phyloP scores from a whole-genome alignment of 371 early-diverging fungal species.

The Haplosporangium sp. region DNA sequence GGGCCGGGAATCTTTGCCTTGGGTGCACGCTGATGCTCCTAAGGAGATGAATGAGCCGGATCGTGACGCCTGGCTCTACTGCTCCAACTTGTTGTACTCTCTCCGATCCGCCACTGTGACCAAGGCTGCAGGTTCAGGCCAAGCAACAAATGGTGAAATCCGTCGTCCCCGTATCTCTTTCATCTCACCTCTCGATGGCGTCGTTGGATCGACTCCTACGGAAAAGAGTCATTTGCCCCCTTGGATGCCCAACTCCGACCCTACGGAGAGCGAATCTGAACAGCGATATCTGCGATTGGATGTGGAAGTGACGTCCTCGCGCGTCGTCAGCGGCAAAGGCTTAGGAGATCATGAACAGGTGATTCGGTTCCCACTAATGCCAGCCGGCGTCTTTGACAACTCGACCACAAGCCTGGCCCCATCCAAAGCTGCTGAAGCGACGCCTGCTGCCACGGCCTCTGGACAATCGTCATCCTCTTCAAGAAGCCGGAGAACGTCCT shows the following conservation, averaged over 20 bases:
- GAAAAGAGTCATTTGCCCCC: slow-evolving; percentile 36
- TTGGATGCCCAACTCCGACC: slow-evolving; percentile 47
- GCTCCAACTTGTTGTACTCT: slow-evolving; percentile 48
- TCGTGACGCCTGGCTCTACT: slow-evolving; percentile 49
- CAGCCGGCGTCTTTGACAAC: slow-evolving; percentile 48
- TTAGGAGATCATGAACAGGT: slow-evolving; percentile 43
- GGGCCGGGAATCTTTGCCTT: slow-evolving; percentile 14
- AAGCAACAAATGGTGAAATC: slow-evolving; percentile 47
- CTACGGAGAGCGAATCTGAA: slow-evolving; percentile 22
- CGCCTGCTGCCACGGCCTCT: slow-evolving; percentile 10
- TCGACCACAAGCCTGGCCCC: slow-evolving; percentile 28
- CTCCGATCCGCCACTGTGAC: slow-evolving; percentile 29
- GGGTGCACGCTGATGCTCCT: slow-evolving; percentile 11
- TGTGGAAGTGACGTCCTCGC: slow-evolving; percentile 51
- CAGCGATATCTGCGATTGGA: slow-evolving; percentile 49
- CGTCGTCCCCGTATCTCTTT: slow-evolving; percentile 50
- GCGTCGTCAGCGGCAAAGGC: slow-evolving; percentile 49
- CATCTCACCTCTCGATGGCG: slow-evolving; percentile 49
- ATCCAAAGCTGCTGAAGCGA: slow-evolving; percentile 21
- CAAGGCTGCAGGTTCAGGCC: slow-evolving; percentile 39
- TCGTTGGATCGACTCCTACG: slow-evolving; percentile 19
- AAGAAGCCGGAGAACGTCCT: neutral
- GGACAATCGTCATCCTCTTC: neutral
- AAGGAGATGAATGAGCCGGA: slow-evolving; percentile 43
- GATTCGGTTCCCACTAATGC: slow-evolving; percentile 48